Evolutionary conservation across 2,329 filamentous ascomycete genomes (phyloP), one percentile per base, ranked within the genome.

Genomic region (Aspergillus sp.): DNA sequence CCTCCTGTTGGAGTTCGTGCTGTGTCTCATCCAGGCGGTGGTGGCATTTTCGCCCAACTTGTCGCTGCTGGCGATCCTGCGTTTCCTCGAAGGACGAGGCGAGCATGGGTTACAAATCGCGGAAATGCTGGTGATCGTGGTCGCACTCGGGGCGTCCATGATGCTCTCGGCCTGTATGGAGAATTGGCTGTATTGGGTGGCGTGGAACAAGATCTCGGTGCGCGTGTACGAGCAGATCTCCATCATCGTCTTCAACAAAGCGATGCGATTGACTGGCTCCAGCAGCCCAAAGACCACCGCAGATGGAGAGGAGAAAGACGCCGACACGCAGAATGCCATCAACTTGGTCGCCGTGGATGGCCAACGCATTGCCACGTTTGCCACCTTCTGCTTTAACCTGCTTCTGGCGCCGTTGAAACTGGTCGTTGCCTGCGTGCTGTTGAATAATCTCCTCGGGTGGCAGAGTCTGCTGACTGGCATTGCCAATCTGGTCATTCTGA

Each of bases 291-390:
- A 27, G 19, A 27, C 6, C 35, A n/a, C 9, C 13, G 13, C 8
- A 27, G 11, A 26, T 27, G 35, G 35, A 6, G 11, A 12, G 9
- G 5, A 9, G 35, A 9, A 37, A 37, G 13, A 27, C 35, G 11
- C n/a, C 3, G 8, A n/a, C 31, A 32, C 31, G 8, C 35, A 37
- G 35, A 37, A 9, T 37, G 27, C 35, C 6, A 53, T 90, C 44
- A 91, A 90, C 60, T 72, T 90, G 31, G 82, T 90, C 37, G 86
- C 85, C n/a, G 82, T 90, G 8, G 87, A 91, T 61, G 73, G 80
- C 6, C 80, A 81, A 49, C 79, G 86, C 33, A 74, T 91, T 34
- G 72, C 83, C 0, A 80, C 86, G 42, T 88, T 89, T 57, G 72
- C 74, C n/a, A 71, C 78, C 5, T 85, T 76, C 58, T 83, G 85